Conservation (phyloP, 2,329 filamentous ascomycete species). For the Aspergillus floridensis region DNA sequence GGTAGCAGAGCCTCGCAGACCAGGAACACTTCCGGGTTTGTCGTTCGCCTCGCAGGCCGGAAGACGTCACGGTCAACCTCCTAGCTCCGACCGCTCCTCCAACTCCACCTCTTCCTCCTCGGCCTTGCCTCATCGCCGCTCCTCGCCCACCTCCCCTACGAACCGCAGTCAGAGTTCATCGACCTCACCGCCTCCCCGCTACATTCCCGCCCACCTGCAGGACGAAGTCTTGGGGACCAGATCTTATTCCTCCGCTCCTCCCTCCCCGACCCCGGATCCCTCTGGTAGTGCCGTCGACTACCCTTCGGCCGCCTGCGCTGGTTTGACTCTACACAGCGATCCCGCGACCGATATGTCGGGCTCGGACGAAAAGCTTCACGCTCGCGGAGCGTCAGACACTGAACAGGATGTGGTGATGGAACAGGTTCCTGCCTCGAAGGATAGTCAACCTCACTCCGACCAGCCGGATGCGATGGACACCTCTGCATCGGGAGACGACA, state of each 20-base stretch:
- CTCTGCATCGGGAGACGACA: conserved; percentile 31
- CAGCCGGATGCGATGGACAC: conserved; percentile 46
- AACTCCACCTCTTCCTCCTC: conserved; percentile 18
- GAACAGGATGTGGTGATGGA: conserved; percentile 27
- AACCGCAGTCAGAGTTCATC: conserved; percentile 29
- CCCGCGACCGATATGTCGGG: conserved; percentile 45
- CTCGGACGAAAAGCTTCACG: conserved; percentile 29
- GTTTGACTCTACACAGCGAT: conserved; percentile 49
- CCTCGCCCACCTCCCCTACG: conserved; percentile 23
- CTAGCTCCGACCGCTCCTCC: conserved; percentile 23
- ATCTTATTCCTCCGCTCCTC: conserved; percentile 36
- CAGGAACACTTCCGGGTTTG: conserved; percentile 32
- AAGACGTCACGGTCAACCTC: conserved; percentile 34
- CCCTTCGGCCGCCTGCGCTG: conserved; percentile 54
- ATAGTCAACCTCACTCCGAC: conserved; percentile 25
- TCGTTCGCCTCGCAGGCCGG: conserved; percentile 32
- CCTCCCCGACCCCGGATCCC: conserved; percentile 35
- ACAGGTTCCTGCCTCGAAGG: conserved; percentile 15
- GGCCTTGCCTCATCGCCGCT: conserved; percentile 13
- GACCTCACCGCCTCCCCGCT: conserved; percentile 41
- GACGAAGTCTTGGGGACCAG: conserved; percentile 46
- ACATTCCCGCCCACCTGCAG: conserved; percentile 57
- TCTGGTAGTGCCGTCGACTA: conserved; percentile 35
- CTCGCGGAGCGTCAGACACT: conserved; percentile 33
- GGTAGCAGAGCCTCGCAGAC: conserved; percentile 44